Evolutionary conservation across 257 asterid genomes (phyloP), one percentile per base, ranked within the genome.

Genomic region (Plantago elongata): DNA sequence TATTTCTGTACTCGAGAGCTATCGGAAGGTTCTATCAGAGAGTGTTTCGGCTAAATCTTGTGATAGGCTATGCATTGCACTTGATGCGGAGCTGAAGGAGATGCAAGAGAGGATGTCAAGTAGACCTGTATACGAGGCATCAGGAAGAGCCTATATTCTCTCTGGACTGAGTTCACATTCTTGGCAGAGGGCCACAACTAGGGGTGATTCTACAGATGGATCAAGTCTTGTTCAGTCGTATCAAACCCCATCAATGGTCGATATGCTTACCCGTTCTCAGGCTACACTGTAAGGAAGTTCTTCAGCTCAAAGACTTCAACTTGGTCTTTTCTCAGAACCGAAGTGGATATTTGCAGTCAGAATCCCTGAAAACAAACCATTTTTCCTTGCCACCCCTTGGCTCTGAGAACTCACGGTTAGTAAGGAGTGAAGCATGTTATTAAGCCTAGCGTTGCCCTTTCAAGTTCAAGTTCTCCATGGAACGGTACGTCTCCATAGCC

Each of bases 141-240:
- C 99, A 0, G 99, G 99, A n/a, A 67, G 99, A 51, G 99, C 97
- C 3, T 93, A 89, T 29, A 82, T 93, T 51, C 76, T 89, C 42
- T 93, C 97, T 0, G 99, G 99, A 13, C 72, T 93, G 62, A 93
- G 99, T 74, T 89, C 97, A 14, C 99, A 93, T 75, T 93, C 99
- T 0, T 93, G 97, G 99, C 99, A 93, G 77, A 79, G 99, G 70
- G 99, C 99, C 12, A 93, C 99, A 27, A 88, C 97, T 1, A 83
- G 99, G 38, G 99, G 99, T 10, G 95, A 89, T 78, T 93, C 97
- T 4, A 79, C 77, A 3, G 92, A 84, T 9, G 77, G 87, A 3
- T 87, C 99, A 11, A 87, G 94, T 75, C 88, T 87, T 6, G 72
- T 89, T 51, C 96, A 79, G 52, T 70, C 96, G 13, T 93, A 93